Percentiles rank a stretch among this genome's conserved stretches.
Conservation (phyloP, 2,329 filamentous ascomycete species). For the Coniella lustricola region DNA sequence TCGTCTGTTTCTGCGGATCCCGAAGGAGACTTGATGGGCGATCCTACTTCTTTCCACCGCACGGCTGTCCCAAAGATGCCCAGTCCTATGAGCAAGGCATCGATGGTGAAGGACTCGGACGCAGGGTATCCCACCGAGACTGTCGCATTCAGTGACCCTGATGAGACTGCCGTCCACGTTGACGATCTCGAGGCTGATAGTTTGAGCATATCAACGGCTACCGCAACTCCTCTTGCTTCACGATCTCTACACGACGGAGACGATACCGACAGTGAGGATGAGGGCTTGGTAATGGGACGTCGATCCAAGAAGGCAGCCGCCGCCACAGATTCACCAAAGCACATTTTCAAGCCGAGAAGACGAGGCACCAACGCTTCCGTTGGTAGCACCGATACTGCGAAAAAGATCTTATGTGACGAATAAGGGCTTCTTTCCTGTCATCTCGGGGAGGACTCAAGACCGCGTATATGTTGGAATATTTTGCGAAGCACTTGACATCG, state of each 20-base stretch:
- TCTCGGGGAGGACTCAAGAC: neutral
- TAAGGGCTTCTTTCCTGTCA: conserved; percentile 6
- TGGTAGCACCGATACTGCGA: conserved; percentile 57
- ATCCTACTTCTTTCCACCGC: conserved; percentile 43
- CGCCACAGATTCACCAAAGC: conserved; percentile 17
- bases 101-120: conserved; percentile 38
- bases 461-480: neutral
- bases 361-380: conserved; percentile 55
- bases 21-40: conserved; percentile 52
- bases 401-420: conserved; percentile 41
- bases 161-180: conserved; percentile 20
- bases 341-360: conserved; percentile 34
- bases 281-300: conserved; percentile 36
- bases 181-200: conserved; percentile 21
- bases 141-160: conserved; percentile 25
- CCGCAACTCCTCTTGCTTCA: conserved; percentile 14
- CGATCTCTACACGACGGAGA: conserved; percentile 33
- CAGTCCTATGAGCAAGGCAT: conserved; percentile 49
- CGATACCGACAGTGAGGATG: conserved; percentile 46
- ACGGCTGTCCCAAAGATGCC: conserved; percentile 42
- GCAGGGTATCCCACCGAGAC: conserved; percentile 41
- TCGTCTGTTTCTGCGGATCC: conserved; percentile 58
- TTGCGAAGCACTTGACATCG: neutral
- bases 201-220: conserved; percentile 16
- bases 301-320: conserved; percentile 12